Percentiles rank a stretch among this genome's conserved stretches.
Evolutionary conservation across 441 rosid species (phyloP).

Genomic region (Populus hybrid): DNA sequence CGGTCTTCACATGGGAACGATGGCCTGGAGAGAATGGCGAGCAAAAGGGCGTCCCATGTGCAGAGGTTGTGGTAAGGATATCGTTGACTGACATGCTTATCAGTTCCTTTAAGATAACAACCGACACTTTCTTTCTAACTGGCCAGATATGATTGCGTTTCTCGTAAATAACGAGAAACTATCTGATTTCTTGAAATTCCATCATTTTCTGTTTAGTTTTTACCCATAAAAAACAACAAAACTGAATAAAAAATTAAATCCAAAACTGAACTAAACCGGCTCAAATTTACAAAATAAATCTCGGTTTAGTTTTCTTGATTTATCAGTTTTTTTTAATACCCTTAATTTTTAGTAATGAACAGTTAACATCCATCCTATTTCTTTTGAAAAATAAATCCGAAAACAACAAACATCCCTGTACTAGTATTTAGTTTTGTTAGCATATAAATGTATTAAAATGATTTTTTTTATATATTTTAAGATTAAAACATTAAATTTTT

Average conservation of each 20-base stretch:
- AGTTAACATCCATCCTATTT: not conserved
- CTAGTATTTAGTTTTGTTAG: too few relatives aligned
- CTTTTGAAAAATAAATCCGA: not conserved
- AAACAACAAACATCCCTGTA: not conserved
- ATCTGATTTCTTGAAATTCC: not conserved
- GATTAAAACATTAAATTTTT: too few relatives aligned
- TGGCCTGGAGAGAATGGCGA: not conserved
- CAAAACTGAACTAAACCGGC: too few relatives aligned
- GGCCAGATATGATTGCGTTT: conserved; percentile 21
- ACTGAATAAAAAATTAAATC: too few relatives aligned
- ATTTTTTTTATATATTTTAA: too few relatives aligned
- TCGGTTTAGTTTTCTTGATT: too few relatives aligned
- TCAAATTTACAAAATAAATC: too few relatives aligned
- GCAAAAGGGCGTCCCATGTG: conserved; percentile 3
- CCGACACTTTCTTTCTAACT: not conserved
- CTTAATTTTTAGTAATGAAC: too few relatives aligned
- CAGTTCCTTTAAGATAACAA: not conserved
- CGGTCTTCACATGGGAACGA: not conserved
- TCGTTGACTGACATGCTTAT: not conserved
- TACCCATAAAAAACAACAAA: too few relatives aligned
- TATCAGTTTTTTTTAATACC: too few relatives aligned
- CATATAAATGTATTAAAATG: too few relatives aligned
- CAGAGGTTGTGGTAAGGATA: not conserved
- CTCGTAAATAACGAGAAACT: conserved; percentile 1
- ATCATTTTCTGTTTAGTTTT: too few relatives aligned